Evolutionary conservation across 352 stramenopile species (phyloP).

Genomic region (Pythium utonaiense): DNA sequence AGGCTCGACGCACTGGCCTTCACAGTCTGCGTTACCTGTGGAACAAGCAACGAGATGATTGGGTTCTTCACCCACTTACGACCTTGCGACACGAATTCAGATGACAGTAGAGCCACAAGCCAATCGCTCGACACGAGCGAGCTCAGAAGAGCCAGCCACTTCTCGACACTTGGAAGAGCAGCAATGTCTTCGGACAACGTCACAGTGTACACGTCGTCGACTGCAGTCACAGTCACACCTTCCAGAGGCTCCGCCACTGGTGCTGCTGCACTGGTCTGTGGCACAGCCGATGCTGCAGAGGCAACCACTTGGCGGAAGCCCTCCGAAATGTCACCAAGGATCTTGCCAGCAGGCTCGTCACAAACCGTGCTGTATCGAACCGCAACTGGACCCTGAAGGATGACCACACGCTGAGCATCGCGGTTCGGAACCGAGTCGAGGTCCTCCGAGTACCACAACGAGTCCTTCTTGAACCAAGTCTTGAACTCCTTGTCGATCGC

Average conservation of each 20-base stretch:
- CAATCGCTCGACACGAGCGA: constrained; percentile 43
- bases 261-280: not conserved
- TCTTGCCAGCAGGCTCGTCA: constrained; percentile 77
- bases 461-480: constrained; percentile 90
- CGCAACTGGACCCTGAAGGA: constrained; percentile 80
- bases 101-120: constrained; percentile 51
- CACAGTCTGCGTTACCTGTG: constrained; percentile 45
- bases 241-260: constrained; percentile 1
- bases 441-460: constrained; percentile 89
- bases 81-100: constrained; percentile 41
- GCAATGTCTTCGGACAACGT: constrained; percentile 24
- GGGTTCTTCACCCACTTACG: constrained; percentile 75
- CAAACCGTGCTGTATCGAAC: constrained; percentile 73
- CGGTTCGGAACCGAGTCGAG: constrained; percentile 73
- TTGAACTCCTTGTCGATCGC: constrained; percentile 78
- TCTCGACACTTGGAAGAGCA: constrained; percentile 29
- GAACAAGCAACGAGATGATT: constrained; percentile 45
- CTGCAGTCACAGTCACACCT: constrained; percentile 23
- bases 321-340: constrained; percentile 58
- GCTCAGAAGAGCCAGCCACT: constrained; percentile 41
- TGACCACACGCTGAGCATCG: constrained; percentile 78
- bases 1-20: constrained; percentile 15
- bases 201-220: constrained; percentile 24
- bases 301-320: constrained; percentile 54
- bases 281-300: not conserved